A percentile compares a stretch with the other conserved stretches of the same genome.
Evolutionary conservation across 1,284 basidiomycete genomes (phyloP).

Genomic region (Pseudozyma tsukubaensis): DNA sequence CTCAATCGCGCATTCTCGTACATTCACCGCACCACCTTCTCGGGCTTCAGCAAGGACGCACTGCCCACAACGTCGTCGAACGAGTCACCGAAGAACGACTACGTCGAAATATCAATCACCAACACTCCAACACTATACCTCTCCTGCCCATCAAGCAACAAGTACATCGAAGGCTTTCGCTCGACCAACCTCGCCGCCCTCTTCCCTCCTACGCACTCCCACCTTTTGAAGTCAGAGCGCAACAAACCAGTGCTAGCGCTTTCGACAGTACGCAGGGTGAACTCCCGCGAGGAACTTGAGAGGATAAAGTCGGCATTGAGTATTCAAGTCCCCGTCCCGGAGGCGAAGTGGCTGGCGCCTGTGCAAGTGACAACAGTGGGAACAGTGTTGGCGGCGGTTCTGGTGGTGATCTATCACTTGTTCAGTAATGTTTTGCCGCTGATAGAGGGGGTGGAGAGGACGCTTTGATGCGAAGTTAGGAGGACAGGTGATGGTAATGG

Average conservation of each 20-base stretch:
- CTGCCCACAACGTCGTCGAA: too few relatives aligned
- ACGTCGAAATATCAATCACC: background rate
- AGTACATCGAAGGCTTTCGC: constrained; percentile 13
- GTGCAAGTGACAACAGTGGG: constrained; percentile 18
- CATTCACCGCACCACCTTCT: background rate
- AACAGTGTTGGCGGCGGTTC: background rate
- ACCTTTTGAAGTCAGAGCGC: constrained; percentile 4
- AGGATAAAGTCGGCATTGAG: background rate
- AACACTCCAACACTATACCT: constrained; percentile 13
- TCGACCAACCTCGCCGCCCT: constrained; percentile 3
- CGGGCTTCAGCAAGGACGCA: too few relatives aligned
- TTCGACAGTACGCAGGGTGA: background rate
- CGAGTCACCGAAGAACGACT: background rate
- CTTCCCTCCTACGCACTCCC: constrained; percentile 23
- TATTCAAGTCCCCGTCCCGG: constrained; percentile 9
- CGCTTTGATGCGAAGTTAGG: background rate
- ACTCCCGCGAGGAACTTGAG: too few relatives aligned
- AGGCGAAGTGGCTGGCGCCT: background rate
- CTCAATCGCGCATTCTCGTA: background rate
- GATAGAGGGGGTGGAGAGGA: constrained; percentile 16
- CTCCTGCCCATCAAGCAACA: constrained; percentile 6
- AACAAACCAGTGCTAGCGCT: background rate
- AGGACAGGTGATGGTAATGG: background rate
- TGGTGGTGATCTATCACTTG: constrained; percentile 11
- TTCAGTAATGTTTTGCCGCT: constrained; percentile 5